Evolutionary conservation across 306 rosid genomes (phyloP).

Genomic region (Hippophae tibetana): DNA sequence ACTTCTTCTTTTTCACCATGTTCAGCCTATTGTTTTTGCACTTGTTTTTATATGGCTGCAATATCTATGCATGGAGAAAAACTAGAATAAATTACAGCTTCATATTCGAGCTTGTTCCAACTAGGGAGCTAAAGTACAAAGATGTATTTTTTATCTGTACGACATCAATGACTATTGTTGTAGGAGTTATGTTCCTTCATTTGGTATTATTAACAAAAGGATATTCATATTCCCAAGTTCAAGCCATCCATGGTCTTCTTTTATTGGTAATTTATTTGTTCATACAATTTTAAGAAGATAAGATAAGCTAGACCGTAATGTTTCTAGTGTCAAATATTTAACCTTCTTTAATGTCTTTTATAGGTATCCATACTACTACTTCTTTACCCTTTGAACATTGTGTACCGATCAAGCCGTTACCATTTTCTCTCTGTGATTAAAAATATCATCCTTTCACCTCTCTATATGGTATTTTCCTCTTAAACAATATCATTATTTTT

Average conservation of each 20-base stretch:
- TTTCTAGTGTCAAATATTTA: background rate
- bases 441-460: conserved; percentile 79
- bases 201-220: conserved; percentile 65
- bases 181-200: conserved; percentile 80
- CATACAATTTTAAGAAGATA: background rate
- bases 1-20: conserved; percentile 48
- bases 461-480: conserved; percentile 59
- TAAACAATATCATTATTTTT: too few relatives aligned
- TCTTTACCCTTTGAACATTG: conserved; percentile 67
- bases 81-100: conserved; percentile 79
- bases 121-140: conserved; percentile 73
- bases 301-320: background rate
- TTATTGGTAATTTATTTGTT: conserved; percentile 46
- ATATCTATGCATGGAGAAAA: conserved; percentile 83
- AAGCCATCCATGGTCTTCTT: conserved; percentile 73
- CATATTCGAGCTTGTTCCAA: conserved; percentile 68
- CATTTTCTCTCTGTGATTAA: conserved; percentile 68
- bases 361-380: conserved; percentile 63
- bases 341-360: conserved; percentile 14
- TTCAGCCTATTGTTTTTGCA: conserved; percentile 90
- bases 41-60: conserved; percentile 83
- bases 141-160: conserved; percentile 82
- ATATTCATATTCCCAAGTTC: conserved; percentile 59
- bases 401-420: conserved; percentile 71
- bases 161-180: conserved; percentile 58